Evolutionary conservation across 106 monocot species (phyloP).

Genomic region (Dendrobium huoshanense): DNA sequence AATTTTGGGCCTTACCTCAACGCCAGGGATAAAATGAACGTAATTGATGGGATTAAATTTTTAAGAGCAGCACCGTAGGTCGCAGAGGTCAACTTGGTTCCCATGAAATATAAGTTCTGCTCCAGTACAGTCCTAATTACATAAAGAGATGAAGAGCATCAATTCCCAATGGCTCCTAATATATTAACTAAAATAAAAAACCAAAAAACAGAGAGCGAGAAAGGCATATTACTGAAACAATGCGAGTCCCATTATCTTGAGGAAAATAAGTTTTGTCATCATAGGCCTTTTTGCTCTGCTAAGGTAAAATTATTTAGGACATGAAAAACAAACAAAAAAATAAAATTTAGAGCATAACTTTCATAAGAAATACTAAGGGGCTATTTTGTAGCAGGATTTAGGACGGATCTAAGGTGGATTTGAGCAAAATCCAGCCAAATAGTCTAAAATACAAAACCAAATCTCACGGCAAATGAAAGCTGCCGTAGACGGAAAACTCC

Average conservation of each 20-base stretch:
- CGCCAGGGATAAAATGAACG: slow-evolving; percentile 22
- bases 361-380: neutral
- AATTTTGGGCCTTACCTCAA: slow-evolving; percentile 5
- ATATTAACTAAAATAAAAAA: neutral
- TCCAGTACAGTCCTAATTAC: slow-evolving; percentile 50
- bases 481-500: no score
- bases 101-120: slow-evolving; percentile 56
- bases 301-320: neutral
- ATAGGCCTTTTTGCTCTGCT: slow-evolving; percentile 41
- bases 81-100: slow-evolving; percentile 45
- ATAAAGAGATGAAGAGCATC: neutral
- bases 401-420: no score
- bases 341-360: neutral
- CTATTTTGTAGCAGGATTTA: no score
- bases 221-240: slow-evolving; percentile 39
- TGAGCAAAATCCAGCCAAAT: no score
- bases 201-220: neutral
- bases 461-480: no score
- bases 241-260: slow-evolving; percentile 47
- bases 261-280: slow-evolving; percentile 34
- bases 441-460: no score
- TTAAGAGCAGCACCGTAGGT: slow-evolving; percentile 37
- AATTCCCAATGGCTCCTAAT: neutral
- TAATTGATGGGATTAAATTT: slow-evolving; percentile 51
- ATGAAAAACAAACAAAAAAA: neutral